phyloP scores from a whole-genome alignment of 2,329 filamentous ascomycete species.

The Pseudocercospora eumusae region DNA sequence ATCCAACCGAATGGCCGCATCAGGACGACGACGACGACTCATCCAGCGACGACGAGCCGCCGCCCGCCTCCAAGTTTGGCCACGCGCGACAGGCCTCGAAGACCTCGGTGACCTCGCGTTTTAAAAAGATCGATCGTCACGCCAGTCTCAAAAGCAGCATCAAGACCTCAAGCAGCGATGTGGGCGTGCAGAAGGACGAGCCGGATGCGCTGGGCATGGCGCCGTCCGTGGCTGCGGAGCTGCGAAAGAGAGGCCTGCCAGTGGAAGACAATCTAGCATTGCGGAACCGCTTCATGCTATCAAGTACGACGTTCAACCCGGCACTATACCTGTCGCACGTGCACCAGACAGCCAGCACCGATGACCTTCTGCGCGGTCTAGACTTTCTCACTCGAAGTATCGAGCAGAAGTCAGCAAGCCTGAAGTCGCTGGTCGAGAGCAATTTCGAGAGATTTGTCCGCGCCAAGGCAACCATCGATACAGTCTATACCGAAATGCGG shows the following conservation, averaged over 20 bases:
- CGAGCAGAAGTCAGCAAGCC: slow-evolving; percentile 93
- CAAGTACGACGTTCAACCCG: slow-evolving; percentile 93
- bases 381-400: slow-evolving; percentile 88
- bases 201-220: slow-evolving; percentile 85
- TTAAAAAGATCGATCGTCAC: slow-evolving; percentile 77
- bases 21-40: slow-evolving; percentile 54
- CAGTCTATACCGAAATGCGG: slow-evolving; percentile 96
- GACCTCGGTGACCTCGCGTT: slow-evolving; percentile 51
- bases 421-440: slow-evolving; percentile 94
- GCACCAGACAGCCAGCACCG: slow-evolving; percentile 81
- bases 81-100: slow-evolving; percentile 18
- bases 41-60: slow-evolving; percentile 47
- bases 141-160: slow-evolving; percentile 66
- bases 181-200: slow-evolving; percentile 84
- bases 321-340: slow-evolving; percentile 89
- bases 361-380: slow-evolving; percentile 76
- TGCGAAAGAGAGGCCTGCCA: slow-evolving; percentile 74
- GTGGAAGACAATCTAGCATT: slow-evolving; percentile 71
- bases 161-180: slow-evolving; percentile 66
- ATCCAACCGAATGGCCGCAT: slow-evolving; percentile 81
- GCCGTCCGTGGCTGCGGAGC: slow-evolving; percentile 78
- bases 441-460: slow-evolving; percentile 98
- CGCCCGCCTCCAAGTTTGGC: slow-evolving; percentile 37
- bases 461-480: slow-evolving; percentile 96
- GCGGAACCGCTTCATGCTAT: slow-evolving; percentile 92